Base-by-base conservation (phyloP, 2,329 filamentous ascomycete genomes). In the Pseudovirgaria hyperparasitica region DNA sequence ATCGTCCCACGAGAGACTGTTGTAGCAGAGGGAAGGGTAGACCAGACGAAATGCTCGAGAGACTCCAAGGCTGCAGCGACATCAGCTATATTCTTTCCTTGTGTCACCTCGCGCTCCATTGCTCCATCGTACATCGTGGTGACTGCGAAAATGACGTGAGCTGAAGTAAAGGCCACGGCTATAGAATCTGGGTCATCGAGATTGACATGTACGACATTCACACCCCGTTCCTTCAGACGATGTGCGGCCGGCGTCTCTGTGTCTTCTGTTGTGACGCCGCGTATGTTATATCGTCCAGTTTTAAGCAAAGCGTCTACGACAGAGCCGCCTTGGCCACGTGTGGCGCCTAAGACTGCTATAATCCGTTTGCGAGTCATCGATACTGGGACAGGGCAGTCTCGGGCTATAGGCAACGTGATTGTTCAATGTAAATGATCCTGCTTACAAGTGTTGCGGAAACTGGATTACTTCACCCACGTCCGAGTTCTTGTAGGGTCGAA, bases 11-110 rank as follows among this genome's bases (percentile, higher is more conserved):
- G 31, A 5, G 47, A 48, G 10, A 53, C 41, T 9, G 31, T 36
- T 18, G 35, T 39, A 5, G 46, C 39, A 19, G 52, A 48, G 2
- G 60, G 60, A 5, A 60, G 44, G 1, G 60, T 63, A 6, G 54
- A 60, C 57, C 58, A 63, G 28, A 64, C 46, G 36, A 54, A 64
- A 32, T 63, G 57, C 28, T 58, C 41, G 1, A 65, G 46, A 0
- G 54, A 52, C 0, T 37, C 9, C 0, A 45, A 55, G 6, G 38
- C 32, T 1, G 51, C 45, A 1, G 60, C 61, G 3, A 59, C 59
- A 5, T 47, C 46, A 4, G 58, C 59, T 5, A 64, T 32, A 21
- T 58, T 62, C 36, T 50, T 55, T 5, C 52, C 59, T 21, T 60
- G 56, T 8, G 32, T 28, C 10, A 42, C 39, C 40, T 65, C 62